Evolutionary conservation across 2,329 filamentous ascomycete species (phyloP), one percentile per base, ranked within the genome.

Genomic region (Dactylellina leptospora): DNA sequence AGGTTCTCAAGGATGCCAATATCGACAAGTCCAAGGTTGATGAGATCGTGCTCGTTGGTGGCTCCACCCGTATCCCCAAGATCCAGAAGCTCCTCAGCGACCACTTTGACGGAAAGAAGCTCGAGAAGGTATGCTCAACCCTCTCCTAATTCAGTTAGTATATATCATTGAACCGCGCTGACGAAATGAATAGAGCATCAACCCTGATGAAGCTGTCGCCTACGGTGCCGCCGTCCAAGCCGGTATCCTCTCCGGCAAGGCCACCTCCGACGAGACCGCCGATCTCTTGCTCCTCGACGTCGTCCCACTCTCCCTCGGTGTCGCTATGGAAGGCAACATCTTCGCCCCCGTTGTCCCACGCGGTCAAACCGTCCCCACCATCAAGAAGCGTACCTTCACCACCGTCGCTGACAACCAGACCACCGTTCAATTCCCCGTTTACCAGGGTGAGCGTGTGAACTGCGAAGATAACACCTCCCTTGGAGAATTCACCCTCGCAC

Each of bases 101-200:
- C 84, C 97, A 93, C 88, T 99, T 99, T 85, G 91, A 96, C 82
- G 93, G 93, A 84, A 99, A 99, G 92, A 97, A 99, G 90, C 91
- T 97, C 77, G 93, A 97, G 88, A 97, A 97, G 87, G 51, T 58
- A 47, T 64, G 36, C 25, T 59, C 23, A 6, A 1, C 3, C 2
- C 38, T 44, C 76, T 59, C 36, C 22, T 44, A 42, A 44, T 30
- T 8, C 11, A 40, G 16, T 40, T 30, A 16, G 13, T 10, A 40
- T 11, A n/a, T 11, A 11, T 20, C 10, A 42, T 5, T 20, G 4
- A 44, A 13, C 1, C n/a, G 11, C 13, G 28, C 47, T 64, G 55
- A 72, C n/a, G 10, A 4, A 13, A 27, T 64, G 50, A 72, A 80
- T 81, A 79, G 84, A 95, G 91, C 86, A 97, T 97, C 86, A 99